Evolutionary conservation across 129 eudicot genomes (phyloP).

Genomic region (Ambrosia trifida): DNA sequence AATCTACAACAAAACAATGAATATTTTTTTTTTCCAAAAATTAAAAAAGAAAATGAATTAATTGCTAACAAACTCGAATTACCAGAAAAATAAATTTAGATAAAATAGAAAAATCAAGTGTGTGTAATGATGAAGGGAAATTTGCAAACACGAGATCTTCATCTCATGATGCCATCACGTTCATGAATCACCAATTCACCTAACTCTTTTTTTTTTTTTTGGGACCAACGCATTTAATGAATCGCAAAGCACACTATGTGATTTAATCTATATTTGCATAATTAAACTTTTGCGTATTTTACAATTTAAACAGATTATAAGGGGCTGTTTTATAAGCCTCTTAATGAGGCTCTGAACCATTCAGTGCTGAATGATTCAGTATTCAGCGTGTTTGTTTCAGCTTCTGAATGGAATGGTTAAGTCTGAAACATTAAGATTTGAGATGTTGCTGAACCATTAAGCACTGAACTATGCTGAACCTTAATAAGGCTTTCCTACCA

Average conservation of each 20-base stretch:
- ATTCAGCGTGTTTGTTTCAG: no score
- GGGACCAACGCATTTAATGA: constrained; percentile 19
- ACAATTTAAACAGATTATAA: neutral
- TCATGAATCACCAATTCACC: constrained; percentile 13
- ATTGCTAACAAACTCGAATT: neutral
- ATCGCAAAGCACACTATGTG: neutral
- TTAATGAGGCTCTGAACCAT: no score
- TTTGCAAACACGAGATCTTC: constrained; percentile 21
- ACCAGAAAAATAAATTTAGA: neutral
- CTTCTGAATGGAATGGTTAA: no score
- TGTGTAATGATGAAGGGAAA: constrained; percentile 33
- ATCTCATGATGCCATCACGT: constrained; percentile 31
- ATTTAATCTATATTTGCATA: neutral
- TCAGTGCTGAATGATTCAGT: no score
- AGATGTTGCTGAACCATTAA: no score
- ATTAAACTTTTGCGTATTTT: neutral
- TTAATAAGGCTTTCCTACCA: no score
- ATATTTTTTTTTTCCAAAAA: no score
- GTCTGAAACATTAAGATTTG: no score
- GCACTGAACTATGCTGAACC: no score
- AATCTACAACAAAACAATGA: neutral
- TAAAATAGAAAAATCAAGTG: constrained; percentile 7
- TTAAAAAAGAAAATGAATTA: neutral
- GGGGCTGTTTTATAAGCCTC: no score
- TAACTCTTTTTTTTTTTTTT: neutral